Base-by-base conservation (phyloP, 192 early-diverging fungal species). In the Dimargaris xerosporica region DNA sequence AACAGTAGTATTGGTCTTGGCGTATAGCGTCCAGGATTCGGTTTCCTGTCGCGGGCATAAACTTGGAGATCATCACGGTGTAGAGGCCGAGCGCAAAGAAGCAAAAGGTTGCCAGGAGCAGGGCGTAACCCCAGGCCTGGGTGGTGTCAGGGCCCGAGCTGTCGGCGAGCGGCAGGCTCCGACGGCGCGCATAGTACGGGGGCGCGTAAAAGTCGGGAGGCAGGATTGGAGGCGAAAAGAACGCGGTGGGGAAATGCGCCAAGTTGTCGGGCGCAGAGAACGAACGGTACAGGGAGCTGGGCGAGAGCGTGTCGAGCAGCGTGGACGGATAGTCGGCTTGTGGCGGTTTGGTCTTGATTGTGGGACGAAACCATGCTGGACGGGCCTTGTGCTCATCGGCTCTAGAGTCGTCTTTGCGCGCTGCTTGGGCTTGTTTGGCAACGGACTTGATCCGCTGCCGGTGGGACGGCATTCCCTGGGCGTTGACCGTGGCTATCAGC, bases 1-100 rank as follows among this genome's bases (percentile, higher is more conserved):
- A 76, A 45, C 86, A 86, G 70, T 91, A 97, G 69, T 94, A 90
- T 30, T 76, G 71, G 68, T 89, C 86, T 46, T 83, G 71, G 63
- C 84, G 86, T 31, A 91, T 80, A 56, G 80, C 79, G 66, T 88
- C 86, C 42, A 91, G 58, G 23, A 84, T 78, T 65, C 72, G 75
- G 30, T 80, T 75, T 0, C 84, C 82, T 1, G 88, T 86, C 29
- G 77, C 65, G 1, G 88, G 85, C 76, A 86, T 75, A 34, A 79
- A 84, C 54, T 87, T 82, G 21, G 80, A 80, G 10, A 82, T 80
- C 2, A 84, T 74, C 28, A 82, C 70, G 11, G 82, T 71, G 72
- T 88, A 90, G 70, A 85, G 75, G 5, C 78, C 75, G 3, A 73
- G 52, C 2, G 81, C 70, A 62, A 87, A 90, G 21, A 84, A 65